Base-by-base conservation (phyloP, 2,329 filamentous ascomycete species). In the Ilyonectria sp. region DNA sequence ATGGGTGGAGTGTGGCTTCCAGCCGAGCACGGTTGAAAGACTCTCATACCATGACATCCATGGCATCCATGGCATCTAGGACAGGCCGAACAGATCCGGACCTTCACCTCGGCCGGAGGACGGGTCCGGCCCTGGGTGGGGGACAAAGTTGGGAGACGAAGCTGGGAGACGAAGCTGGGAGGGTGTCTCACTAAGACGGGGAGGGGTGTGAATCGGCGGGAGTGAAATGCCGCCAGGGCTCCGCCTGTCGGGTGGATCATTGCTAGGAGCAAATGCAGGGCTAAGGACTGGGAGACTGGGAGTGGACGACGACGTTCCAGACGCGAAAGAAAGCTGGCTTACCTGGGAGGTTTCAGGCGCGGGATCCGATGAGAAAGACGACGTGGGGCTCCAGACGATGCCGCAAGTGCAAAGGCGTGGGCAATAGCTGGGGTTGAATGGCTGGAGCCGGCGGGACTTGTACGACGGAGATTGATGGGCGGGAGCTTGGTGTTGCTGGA, bases 31-130 rank as follows among this genome's bases (percentile, higher is more conserved):
- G 68, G 61, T 72, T 49, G 43, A 55, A 68, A 43, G 54, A 47
- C 43, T 35, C 47, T 58, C 62, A 73, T 64, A 67, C 65, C 63
- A 74, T 68, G 57, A 60, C 54, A 56, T 53, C 26, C 53, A 54
- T 43, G 40, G 44, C 54, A 56, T 53, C 26, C 53, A 54, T 43
- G 40, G 44, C 44, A 37, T 53, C 10, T 11, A 65, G 37, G 50
- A 29, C 35, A 76, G 66, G 72, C 72, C 74, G 74, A 75, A 76
- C 71, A 72, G 68, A 68, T 72, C 74, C 73, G 74, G 69, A 60
- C 37, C 60, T 69, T 64, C 71, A 71, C 74, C 70, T 74, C 73
- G 68, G 72, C 65, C 70, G 68, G 63, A 70, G 67, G 55, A 68
- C 67, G 66, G 56, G 63, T 57, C 69, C 68, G 74, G 72, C 57